Base-by-base conservation (phyloP, 129 eudicot species). In the Logfia minima region DNA sequence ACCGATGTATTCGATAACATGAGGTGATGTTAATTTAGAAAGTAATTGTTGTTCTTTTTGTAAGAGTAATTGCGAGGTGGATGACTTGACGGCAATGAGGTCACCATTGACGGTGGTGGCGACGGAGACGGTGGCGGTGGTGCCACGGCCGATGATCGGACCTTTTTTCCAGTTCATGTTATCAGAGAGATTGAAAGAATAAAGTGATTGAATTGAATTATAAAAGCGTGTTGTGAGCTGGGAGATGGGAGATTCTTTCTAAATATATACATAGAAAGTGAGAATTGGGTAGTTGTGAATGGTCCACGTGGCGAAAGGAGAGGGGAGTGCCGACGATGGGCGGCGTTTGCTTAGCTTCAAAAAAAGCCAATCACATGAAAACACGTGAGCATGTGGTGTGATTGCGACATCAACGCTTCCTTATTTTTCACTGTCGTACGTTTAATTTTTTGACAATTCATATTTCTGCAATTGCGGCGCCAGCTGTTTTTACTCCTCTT, bases 111-210 rank as follows among this genome's bases (percentile, higher is more conserved):
- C 0, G 60, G 84, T 64, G 82, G 87, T 83, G 72, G 91, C 96
- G 26, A 84, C 51, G 24, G 89, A 92, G 59, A 92, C 93, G 14
- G 80, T 81, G 81, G 98, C 96, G 83, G 90, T 48, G 81, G 93
- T 79, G 74, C 98, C 96, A 0, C 86, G 88, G 70, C 96, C 96
- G 74, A 92, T 68, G 59, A 68, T 75, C 58, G 87, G 86, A 60
- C 96, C 98, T 77, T 85, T 87, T 21, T 59, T 87, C 87, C 87
- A 92, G 16, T 83, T 72, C 98, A 90, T 89, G 70, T 34, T 18
- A 61, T 59, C 26, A 16, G 11, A 37, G 34, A 29, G 9, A 52
- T 32, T 21, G 28, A 64, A 18, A 35, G 41, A 35, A 35, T 35
- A 35, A 35, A 18, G 61, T 56, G 59, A 66, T 31, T 61, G 31